Evolutionary conservation across 2,329 filamentous ascomycete genomes (phyloP), one percentile per base, ranked within the genome.

Genomic region (Exophiala calicioides): DNA sequence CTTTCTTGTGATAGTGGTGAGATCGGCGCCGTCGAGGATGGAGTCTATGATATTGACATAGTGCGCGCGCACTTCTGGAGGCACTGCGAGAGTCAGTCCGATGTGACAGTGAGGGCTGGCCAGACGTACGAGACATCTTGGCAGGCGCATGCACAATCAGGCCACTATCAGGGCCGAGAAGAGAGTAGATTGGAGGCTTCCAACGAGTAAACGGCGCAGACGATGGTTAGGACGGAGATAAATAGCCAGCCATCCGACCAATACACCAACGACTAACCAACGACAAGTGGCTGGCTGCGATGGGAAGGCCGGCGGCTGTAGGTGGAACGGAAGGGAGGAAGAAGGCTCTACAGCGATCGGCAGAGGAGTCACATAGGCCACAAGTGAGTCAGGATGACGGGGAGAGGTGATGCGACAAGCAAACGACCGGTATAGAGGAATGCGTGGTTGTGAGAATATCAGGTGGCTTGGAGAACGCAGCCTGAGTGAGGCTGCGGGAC

Each of bases 1-100:
- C 68, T 85, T 85, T 50, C 80, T 79, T 26, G 81, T 82, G 55
- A 85, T 78, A 43, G 79, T 83, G 54, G 79, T 79, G 21, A 85
- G 69, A 59, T 85, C 81, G 61, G 79, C 80, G 44, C 68, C 68
- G 33, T 73, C 73, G 39, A 85, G 71, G 57, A 85, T 84, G 23
- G 71, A 69, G 64, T 85, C 82, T 58, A 85, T 84, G 62, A 84
- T 80, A 58, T 68, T 67, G 33, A 74, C 70, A 63, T 81, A 81
- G 41, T 68, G 68, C 41, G 69, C 68, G 63, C 72, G 70, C 35
- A 70, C 61, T 51, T 77, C 74, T 26, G 70, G 60, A 26, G 77
- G 66, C 51, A 81, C 74, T 77, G 38, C 10, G 15, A 32, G 29
- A 10, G 45, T 58, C 26, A 56, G 45, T 34, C 32, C 40, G 15